Conservation (phyloP, 768 basidiomycete species). For the Suillus spraguei region DNA sequence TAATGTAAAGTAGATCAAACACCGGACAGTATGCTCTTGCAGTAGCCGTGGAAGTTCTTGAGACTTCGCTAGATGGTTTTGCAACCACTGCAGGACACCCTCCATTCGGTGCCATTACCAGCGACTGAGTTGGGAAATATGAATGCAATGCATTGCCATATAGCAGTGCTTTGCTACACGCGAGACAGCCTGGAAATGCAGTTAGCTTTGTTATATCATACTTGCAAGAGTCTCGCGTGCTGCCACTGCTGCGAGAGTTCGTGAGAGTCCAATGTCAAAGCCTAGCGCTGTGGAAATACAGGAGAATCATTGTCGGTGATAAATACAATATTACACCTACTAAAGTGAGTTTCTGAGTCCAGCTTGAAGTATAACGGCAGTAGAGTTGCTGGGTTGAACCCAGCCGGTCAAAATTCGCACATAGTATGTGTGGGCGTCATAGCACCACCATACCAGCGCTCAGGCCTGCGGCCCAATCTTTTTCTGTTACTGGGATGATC, state of each 20-base stretch:
- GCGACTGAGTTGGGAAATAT: not conserved
- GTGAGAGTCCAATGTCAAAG: not conserved
- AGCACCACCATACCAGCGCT: no score
- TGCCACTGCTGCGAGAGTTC: not conserved
- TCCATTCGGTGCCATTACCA: not conserved
- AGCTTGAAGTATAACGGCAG: not conserved
- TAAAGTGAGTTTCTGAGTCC: not conserved
- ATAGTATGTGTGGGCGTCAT: not conserved
- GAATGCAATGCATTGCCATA: not conserved
- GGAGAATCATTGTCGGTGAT: not conserved
- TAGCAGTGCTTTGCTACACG: not conserved
- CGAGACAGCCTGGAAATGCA: slow-evolving; percentile 1
- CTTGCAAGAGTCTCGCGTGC: slow-evolving; percentile 2
- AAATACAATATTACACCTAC: not conserved
- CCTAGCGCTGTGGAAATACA: not conserved
- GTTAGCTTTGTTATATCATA: not conserved
- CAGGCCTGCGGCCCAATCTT: no score
- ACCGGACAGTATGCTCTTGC: slow-evolving; percentile 50
- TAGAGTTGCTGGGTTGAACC: not conserved
- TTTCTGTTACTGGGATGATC: no score
- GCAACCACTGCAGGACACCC: not conserved
- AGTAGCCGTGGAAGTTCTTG: slow-evolving; percentile 37
- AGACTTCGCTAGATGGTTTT: slow-evolving; percentile 4
- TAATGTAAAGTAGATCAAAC: slow-evolving; percentile 45
- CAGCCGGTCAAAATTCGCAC: not conserved